phyloP scores from a whole-genome alignment of 2,329 filamentous ascomycete genomes.

The Colletotrichum tropicale region DNA sequence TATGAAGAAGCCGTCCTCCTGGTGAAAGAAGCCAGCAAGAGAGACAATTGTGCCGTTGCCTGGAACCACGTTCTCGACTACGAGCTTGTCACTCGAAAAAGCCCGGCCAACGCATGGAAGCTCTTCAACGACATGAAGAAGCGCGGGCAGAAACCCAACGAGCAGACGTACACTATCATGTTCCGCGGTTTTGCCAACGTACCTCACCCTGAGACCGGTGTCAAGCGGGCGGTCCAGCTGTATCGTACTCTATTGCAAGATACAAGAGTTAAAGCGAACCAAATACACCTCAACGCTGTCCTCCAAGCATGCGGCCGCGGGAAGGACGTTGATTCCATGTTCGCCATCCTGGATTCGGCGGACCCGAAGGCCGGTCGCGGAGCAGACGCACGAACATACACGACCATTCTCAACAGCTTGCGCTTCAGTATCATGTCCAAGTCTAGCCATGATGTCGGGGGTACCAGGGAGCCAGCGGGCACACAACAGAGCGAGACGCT shows the following conservation, averaged over 20 bases:
- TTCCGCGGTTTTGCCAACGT: conserved; percentile 75
- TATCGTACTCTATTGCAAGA: conserved; percentile 76
- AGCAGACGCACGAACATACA: conserved; percentile 76
- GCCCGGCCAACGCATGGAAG: conserved; percentile 71
- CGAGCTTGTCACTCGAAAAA: conserved; percentile 61
- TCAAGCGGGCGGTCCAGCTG: conserved; percentile 73
- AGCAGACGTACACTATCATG: conserved; percentile 83
- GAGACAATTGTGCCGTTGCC: conserved; percentile 70
- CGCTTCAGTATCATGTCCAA: conserved; percentile 48
- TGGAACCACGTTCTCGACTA: conserved; percentile 90
- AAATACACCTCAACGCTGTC: conserved; percentile 88
- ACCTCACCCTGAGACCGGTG: conserved; percentile 60
- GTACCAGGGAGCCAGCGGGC: not conserved
- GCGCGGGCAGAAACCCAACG: conserved; percentile 78
- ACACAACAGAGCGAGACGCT: conserved; percentile 22
- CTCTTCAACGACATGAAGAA: conserved; percentile 99
- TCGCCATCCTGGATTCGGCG: conserved; percentile 75
- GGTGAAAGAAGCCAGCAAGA: conserved; percentile 71
- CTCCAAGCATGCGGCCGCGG: conserved; percentile 80
- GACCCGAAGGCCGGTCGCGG: conserved; percentile 62
- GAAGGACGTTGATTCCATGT: conserved; percentile 79
- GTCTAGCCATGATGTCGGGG: conserved; percentile 26
- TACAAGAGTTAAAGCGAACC: conserved; percentile 68
- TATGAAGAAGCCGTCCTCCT: conserved; percentile 72
- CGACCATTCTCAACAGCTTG: conserved; percentile 81